Evolutionary conservation across 305 asterid genomes (phyloP).

Genomic region (Striga hermonthica): DNA sequence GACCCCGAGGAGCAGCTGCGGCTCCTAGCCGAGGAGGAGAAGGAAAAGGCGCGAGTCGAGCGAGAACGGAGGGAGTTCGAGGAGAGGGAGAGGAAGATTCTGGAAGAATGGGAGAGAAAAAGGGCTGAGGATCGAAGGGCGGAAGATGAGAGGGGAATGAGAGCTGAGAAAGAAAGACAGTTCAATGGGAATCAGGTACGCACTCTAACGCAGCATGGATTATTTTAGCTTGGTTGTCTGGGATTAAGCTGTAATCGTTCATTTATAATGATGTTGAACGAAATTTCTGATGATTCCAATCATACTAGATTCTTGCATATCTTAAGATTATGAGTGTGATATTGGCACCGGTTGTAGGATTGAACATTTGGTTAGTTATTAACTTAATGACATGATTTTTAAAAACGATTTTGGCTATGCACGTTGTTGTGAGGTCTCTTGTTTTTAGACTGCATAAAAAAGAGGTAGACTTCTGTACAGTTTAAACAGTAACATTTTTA

Average conservation of each 20-base stretch:
- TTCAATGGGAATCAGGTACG: constrained; percentile 47
- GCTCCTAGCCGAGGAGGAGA: constrained; percentile 69
- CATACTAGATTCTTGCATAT: constrained; percentile 14
- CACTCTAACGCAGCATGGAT: background rate
- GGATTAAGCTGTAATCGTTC: constrained; percentile 7
- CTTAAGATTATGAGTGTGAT: background rate
- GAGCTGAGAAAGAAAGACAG: constrained; percentile 47
- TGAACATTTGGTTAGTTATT: constrained; percentile 2
- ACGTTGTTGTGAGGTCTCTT: background rate
- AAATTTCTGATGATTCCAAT: background rate
- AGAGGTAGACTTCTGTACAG: too few relatives aligned
- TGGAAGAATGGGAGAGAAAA: constrained; percentile 61
- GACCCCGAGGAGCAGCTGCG: constrained; percentile 75
- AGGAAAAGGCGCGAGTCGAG: constrained; percentile 64
- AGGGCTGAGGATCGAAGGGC: constrained; percentile 49
- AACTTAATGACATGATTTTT: constrained; percentile 14
- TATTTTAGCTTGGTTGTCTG: background rate
- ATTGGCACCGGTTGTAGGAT: background rate
- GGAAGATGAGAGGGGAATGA: constrained; percentile 58
- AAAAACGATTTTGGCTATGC: background rate
- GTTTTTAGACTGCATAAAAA: too few relatives aligned
- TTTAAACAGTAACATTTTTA: too few relatives aligned
- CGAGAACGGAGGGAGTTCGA: constrained; percentile 66
- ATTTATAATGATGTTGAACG: background rate
- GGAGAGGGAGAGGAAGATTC: constrained; percentile 72